Percentiles rank a stretch among this genome's conserved stretches.
Conservation (phyloP, 1,139 yeast genomes). For the Yamadazyma trypodendri region DNA sequence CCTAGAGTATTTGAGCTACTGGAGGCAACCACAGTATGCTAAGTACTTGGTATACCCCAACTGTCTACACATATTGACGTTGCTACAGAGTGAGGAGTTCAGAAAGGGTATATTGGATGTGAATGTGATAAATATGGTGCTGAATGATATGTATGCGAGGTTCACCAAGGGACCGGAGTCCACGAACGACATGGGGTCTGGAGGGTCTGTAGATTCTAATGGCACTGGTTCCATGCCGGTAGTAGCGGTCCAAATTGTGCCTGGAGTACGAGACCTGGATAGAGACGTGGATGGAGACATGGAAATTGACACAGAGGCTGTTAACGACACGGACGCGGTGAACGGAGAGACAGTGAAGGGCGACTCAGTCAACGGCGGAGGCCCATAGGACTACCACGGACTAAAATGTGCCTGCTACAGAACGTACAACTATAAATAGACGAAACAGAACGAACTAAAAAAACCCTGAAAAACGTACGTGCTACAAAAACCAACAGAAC, state of each 20-base stretch:
- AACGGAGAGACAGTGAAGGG: too few species aligned
- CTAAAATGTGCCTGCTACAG: too few species aligned
- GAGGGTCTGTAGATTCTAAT: background rate
- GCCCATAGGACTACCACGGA: too few species aligned
- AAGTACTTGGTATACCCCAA: conserved; percentile 70
- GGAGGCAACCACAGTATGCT: conserved; percentile 69
- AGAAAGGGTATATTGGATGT: conserved; percentile 54
- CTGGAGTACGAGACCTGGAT: too few species aligned
- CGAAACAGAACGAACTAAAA: background rate
- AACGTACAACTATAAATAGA: too few species aligned
- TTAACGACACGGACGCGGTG: too few species aligned
- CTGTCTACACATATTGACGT: conserved; percentile 63
- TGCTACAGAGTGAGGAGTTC: conserved; percentile 57
- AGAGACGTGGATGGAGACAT: too few species aligned
- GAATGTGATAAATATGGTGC: conserved; percentile 57
- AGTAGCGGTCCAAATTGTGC: background rate
- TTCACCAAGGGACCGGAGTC: conserved; percentile 40
- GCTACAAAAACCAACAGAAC: too few species aligned
- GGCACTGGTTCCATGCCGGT: background rate
- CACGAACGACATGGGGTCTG: background rate
- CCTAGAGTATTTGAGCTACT: conserved; percentile 66
- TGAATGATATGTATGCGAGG: conserved; percentile 75
- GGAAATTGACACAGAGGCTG: too few species aligned
- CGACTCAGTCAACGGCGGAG: too few species aligned
- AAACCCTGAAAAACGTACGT: background rate